Base-by-base conservation (phyloP, 2,329 filamentous ascomycete genomes). In the Claviceps humidiphila region DNA sequence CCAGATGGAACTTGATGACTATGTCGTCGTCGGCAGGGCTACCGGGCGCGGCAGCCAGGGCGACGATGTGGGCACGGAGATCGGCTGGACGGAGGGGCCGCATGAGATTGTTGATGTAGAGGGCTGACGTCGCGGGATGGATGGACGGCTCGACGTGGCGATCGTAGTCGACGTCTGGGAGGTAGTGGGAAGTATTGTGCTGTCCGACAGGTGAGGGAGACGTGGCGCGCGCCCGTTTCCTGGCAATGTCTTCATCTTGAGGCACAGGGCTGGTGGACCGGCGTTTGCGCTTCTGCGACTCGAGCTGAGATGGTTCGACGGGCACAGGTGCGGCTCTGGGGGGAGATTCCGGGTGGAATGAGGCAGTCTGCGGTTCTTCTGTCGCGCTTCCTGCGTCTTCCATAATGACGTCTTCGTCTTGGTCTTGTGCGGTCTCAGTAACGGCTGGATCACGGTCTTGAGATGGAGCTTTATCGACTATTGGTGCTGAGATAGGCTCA, bases 21-120 rank as follows among this genome's bases (percentile, higher is more conserved):
- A 63, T 49, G 13, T 80, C 68, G 39, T 78, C 72, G 5, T 76
- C 65, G 49, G 82, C 72, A 1, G 73, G 66, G 2, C 74, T 66
- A 20, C 71, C 53, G 1, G 78, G 72, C 1, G 82, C 74, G 3
- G 81, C 74, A 2, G 88, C 87, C 42, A 96, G 76, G 6, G 77
- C 71, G 44, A 78, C 64, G 4, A 97, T 74, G 62, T 96, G 82
- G 1, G 77, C 74, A 59, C 79, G 80, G 1, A 97, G 77, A 17
- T 74, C 73, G 26, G 74, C 71, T 0, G 81, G 77, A 54, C 88
- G 85, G 22, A 97, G 74, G 9, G 93, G 90, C 47, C 91, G 84
- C 81, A 94, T 90, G 51, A 97, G 80, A 61, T 95, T 85, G 65
- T 84, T 84, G 59, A 97, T 93, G 69, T 96, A 97, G 47, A 97